Conservation (phyloP, 441 rosid species). For the Pelargonium exstipulatum region DNA sequence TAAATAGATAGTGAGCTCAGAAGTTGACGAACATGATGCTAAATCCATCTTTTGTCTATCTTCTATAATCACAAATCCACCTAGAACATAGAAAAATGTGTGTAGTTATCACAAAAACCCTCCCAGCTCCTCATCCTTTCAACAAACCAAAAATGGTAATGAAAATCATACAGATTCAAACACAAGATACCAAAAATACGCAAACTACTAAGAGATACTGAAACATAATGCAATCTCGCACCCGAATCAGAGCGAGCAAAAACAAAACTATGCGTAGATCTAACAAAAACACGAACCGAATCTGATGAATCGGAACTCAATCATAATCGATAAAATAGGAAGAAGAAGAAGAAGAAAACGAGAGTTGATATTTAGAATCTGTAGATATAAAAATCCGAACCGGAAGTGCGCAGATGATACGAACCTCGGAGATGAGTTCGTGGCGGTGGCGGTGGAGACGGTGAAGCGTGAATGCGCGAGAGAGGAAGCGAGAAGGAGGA, state of each 20-base stretch:
- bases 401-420: background rate
- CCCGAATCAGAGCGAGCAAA: background rate
- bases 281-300: background rate
- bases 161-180: background rate
- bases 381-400: background rate
- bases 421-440: background rate
- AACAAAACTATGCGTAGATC: background rate
- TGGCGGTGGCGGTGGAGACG: background rate
- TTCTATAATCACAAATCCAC: background rate
- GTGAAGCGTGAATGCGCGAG: background rate
- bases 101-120: background rate
- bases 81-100: background rate
- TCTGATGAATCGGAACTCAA: background rate
- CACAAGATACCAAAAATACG: background rate
- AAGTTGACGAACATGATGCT: constrained; percentile 38
- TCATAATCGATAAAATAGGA: too few species aligned
- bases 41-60: constrained; percentile 31
- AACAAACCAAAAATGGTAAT: background rate
- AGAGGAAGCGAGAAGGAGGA: background rate
- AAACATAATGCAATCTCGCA: background rate
- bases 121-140: constrained; percentile 9
- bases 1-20: constrained; percentile 37
- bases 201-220: background rate
- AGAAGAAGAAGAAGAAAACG: background rate
- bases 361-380: background rate